These are phyloP conservation scores for Clonostachys sp. DNA, from an alignment of 2,329 filamentous ascomycete species.

Conservation along the genomic window DNA sequence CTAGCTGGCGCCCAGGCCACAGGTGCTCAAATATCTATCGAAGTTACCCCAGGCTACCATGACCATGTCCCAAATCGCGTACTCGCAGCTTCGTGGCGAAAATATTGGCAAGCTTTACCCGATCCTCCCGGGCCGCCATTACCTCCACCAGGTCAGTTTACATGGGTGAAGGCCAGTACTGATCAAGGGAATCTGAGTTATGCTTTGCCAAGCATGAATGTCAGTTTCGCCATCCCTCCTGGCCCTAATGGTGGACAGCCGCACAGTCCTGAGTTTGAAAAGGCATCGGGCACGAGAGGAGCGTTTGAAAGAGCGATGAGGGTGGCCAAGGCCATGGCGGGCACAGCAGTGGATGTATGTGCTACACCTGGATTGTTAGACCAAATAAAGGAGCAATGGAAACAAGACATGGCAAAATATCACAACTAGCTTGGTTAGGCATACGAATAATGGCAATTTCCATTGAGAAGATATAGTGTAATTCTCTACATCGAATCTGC, in stretches of 20 bases:
- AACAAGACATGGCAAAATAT: slow-evolving; percentile 7
- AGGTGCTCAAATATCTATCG: slow-evolving; percentile 39
- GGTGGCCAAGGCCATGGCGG: slow-evolving; percentile 13
- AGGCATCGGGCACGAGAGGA: slow-evolving; percentile 9
- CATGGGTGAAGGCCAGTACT: slow-evolving; percentile 47
- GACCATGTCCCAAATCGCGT: slow-evolving; percentile 50
- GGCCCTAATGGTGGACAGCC: slow-evolving; percentile 11
- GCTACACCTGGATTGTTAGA: slow-evolving; percentile 9
- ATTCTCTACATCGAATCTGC: no score
- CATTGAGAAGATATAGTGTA: no score
- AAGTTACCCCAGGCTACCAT: slow-evolving; percentile 34
- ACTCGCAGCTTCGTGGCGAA: slow-evolving; percentile 36
- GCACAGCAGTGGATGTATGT: slow-evolving; percentile 12
- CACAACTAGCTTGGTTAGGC: no score
- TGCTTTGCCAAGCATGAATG: slow-evolving; percentile 47
- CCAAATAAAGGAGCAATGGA: slow-evolving; percentile 13
- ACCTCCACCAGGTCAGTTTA: slow-evolving; percentile 29
- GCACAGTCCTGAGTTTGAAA: slow-evolving; percentile 13
- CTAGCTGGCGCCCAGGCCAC: slow-evolving; percentile 31
- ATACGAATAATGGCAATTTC: no score
- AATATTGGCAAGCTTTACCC: slow-evolving; percentile 34
- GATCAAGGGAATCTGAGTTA: slow-evolving; percentile 57
- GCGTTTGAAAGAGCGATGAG: slow-evolving; percentile 13
- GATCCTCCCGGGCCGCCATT: slow-evolving; percentile 11
- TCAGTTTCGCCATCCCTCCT: slow-evolving; percentile 45